Base-by-base conservation (phyloP, 768 basidiomycete species). In the Podaxis rugospora region DNA sequence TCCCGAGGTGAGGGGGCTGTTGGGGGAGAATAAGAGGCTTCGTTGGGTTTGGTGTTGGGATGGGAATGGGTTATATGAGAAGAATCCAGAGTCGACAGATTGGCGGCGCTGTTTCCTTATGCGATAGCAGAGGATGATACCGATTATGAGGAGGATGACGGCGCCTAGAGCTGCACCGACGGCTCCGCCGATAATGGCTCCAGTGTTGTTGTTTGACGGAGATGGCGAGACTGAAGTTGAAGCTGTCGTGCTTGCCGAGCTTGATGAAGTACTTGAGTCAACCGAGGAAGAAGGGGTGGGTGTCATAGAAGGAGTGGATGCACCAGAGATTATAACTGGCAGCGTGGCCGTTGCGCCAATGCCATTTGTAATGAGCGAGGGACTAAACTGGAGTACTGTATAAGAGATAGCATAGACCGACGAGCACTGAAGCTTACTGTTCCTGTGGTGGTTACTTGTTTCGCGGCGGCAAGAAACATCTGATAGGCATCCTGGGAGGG, bases 341-440 rank as follows among this genome's bases (percentile, higher is more conserved):
- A 46, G 50, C 5, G 75, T 73, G 4, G 75, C 77, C 57, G 69
- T 66, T 47, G 77, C 77, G 11, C 71, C 74, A 51, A 69, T 55
- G n/a, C 76, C 77, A 4, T 69, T 67, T 16, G 74, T 53, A 9
- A 65, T 64, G 35, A 68, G 55, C 13, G 70, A 55, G 40, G 70
- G 64, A 36, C 64, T 42, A 18, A 69, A 66, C 75, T 77, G 40
- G 1, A 42, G 10, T 13, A 18, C 21, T 6, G 13, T 10, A n/a
- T 54, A 6, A 42, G 50, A 51, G 39, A 35, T 42, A 51, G 44
- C 23, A 42, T 28, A 55, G 35, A 37, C n/a, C 16, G 13, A 13
- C 23, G 28, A 27, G 10, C 4, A 37, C 27, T 28, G 50, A 50
- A 28, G 65, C 69, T 63, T 66, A 74, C 72, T 23, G 58, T 56